Conservation (phyloP, 2,329 filamentous ascomycete species). For the Verticillium tricorpus region DNA sequence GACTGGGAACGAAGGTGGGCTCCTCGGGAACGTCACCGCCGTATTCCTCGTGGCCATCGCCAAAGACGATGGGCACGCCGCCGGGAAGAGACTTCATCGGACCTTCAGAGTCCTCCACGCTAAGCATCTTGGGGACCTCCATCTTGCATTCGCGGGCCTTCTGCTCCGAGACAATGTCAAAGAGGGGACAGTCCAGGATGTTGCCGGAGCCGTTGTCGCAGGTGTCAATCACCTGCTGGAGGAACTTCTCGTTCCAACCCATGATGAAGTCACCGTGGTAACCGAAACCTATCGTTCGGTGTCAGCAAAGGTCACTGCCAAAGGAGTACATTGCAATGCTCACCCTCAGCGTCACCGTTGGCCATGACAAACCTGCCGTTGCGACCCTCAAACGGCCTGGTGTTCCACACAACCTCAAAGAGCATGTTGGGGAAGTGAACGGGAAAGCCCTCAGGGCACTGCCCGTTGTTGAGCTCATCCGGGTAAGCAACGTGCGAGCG, state of each 20-base stretch:
- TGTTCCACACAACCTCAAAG: conserved; percentile 83
- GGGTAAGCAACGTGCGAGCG: conserved; percentile 73
- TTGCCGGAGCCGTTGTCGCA: conserved; percentile 69
- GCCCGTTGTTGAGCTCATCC: conserved; percentile 68
- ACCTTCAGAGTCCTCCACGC: conserved; percentile 55
- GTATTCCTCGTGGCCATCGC: conserved; percentile 16
- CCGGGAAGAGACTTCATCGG: conserved; percentile 62
- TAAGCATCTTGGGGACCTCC: conserved; percentile 48
- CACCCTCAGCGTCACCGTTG: conserved; percentile 73
- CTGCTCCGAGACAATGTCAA: conserved; percentile 61
- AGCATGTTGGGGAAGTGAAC: conserved; percentile 70
- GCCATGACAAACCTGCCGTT: conserved; percentile 69
- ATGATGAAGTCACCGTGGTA: conserved; percentile 79
- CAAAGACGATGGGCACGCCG: conserved; percentile 40
- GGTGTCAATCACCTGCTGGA: conserved; percentile 66
- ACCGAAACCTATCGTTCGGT: conserved; percentile 51
- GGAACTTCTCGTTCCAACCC: conserved; percentile 67
- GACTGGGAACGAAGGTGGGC: background rate
- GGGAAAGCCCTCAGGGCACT: conserved; percentile 66
- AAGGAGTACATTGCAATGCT: conserved; percentile 15
- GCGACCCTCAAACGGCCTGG: conserved; percentile 55
- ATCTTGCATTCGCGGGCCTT: conserved; percentile 59
- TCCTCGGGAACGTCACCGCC: conserved; percentile 4
- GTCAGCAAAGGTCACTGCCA: conserved; percentile 6
- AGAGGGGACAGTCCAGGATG: conserved; percentile 71